These are phyloP conservation scores for Nemophila menziesii DNA, from an alignment of 257 asterid species.

Conservation along the genomic window DNA sequence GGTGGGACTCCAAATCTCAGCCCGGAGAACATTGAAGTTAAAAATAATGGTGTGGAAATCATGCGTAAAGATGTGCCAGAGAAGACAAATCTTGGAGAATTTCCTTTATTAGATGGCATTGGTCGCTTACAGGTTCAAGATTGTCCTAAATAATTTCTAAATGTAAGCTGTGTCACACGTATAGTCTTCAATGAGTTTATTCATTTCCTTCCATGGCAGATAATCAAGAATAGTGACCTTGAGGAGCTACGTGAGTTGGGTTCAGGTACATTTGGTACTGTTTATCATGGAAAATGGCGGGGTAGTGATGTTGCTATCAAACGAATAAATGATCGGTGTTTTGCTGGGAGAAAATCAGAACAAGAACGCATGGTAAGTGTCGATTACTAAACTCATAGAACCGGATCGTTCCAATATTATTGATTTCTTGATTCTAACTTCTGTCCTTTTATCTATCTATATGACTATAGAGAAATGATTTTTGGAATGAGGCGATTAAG, in stretches of 20 bases:
- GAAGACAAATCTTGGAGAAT: conserved; percentile 54
- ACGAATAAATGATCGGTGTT: conserved; percentile 86
- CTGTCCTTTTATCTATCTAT: background rate
- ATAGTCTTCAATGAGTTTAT: background rate
- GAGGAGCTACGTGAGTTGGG: conserved; percentile 95
- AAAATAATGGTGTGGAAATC: conserved; percentile 32
- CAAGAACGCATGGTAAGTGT: conserved; percentile 86
- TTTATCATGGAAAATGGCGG: conserved; percentile 99
- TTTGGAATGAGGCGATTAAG: conserved; percentile 98
- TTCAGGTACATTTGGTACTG: conserved; percentile 98
- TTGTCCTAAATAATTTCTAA: background rate
- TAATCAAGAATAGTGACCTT: conserved; percentile 75
- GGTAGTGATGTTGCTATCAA: conserved; percentile 98
- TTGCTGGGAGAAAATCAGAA: conserved; percentile 87
- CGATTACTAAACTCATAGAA: background rate
- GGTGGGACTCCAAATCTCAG: conserved; percentile 32
- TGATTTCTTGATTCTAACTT: background rate
- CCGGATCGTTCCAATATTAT: background rate
- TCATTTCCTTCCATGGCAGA: conserved; percentile 21
- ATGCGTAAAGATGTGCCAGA: conserved; percentile 42
- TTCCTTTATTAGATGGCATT: conserved; percentile 56
- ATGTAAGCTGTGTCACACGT: background rate
- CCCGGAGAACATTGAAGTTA: conserved; percentile 31
- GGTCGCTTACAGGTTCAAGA: conserved; percentile 77
- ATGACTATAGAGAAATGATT: conserved; percentile 71